Base-by-base conservation (phyloP, 2,329 filamentous ascomycete species). In the Nemania sp. region DNA sequence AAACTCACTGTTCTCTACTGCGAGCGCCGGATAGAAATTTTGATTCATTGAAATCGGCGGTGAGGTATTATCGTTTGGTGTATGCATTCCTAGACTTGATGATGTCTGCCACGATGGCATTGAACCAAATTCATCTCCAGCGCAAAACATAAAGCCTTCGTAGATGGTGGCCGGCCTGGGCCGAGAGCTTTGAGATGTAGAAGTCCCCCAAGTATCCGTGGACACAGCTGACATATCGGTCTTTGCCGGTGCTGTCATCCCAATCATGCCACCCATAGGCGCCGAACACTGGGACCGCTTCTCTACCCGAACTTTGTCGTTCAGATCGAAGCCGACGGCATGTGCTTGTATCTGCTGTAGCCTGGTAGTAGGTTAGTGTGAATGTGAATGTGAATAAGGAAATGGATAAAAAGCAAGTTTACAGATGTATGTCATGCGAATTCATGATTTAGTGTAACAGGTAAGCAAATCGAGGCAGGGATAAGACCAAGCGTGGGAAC, bases 81-180 rank as follows among this genome's bases (percentile, higher is more conserved):
- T 77, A 57, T 80, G 77, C 64, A 82, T 72, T 8, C 78, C 76
- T 60, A 83, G 68, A 4, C 74, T 76, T 31, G 80, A 65, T 12
- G 66, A 78, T 20, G 81, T 75, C 62, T 84, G 82, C 83, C 82
- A 86, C 2, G 80, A 76, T 14, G 79, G 74, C 40, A 84, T 66
- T 4, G 76, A 73, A 40, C 75, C 73, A 59, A 77, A 82, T 39
- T 80, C 77, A 57, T 82, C 80, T 30, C 75, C 75, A 57, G 81
- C 72, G 64, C 78, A 82, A 69, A 81, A 86, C 15, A 80, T 80
- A 65, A 85, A 84, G 46, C 78, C 80, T 65, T 84, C 82, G 61
- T 85, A 81, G 52, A 84, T 83, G 33, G 81, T 83, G 37, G 79
- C 79, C 49, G 82, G 81, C 33, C 81, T 77, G 41, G 78, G 79